phyloP scores from a whole-genome alignment of 805 yeast genomes.

The Metschnikowia cerradonensis region DNA sequence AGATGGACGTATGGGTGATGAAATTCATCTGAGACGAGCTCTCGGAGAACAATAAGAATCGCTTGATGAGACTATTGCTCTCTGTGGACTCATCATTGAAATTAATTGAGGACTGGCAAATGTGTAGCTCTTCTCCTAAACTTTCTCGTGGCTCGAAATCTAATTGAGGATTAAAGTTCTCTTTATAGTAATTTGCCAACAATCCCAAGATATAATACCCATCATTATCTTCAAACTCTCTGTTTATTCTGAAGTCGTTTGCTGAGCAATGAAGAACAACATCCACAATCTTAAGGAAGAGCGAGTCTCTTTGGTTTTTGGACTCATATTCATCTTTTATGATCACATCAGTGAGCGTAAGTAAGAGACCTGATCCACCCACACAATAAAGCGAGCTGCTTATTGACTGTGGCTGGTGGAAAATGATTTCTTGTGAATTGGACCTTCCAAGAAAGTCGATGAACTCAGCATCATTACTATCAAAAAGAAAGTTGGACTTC shows the following conservation, averaged over 20 bases:
- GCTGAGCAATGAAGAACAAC: conserved; percentile 42
- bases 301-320: conserved; percentile 15
- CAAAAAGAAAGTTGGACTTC: conserved; percentile 13
- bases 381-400: conserved; percentile 37
- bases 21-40: background rate
- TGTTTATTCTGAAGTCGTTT: conserved; percentile 47
- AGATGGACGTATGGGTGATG: conserved; percentile 20
- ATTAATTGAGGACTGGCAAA: background rate
- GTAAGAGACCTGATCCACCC: conserved; percentile 49
- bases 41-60: background rate
- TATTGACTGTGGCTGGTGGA: conserved; percentile 26
- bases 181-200: conserved; percentile 46
- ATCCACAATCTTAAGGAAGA: conserved; percentile 32
- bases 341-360: conserved; percentile 45
- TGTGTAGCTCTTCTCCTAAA: background rate
- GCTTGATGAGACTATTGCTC: background rate
- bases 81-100: background rate
- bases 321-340: conserved; percentile 24
- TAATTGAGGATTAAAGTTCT: conserved; percentile 15
- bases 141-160: background rate
- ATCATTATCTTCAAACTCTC: conserved; percentile 55
- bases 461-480: conserved; percentile 11
- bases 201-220: conserved; percentile 61
- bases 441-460: conserved; percentile 9
- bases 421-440: conserved; percentile 8